Percentiles rank a stretch among this genome's conserved stretches.
Conservation (phyloP, 495 filamentous ascomycete genomes). For the Elaphomyces granulatus region DNA sequence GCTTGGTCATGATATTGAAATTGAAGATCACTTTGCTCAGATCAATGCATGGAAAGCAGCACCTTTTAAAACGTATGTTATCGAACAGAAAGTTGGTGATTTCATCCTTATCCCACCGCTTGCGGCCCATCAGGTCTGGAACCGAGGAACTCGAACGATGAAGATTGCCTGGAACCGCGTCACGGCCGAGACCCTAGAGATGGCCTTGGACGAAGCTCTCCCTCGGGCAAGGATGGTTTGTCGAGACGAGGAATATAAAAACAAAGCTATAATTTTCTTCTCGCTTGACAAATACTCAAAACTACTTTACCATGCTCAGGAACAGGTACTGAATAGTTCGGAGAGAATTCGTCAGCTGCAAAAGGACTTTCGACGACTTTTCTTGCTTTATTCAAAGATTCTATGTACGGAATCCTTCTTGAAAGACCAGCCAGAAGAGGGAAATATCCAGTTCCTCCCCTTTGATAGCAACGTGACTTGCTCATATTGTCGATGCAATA, state of each 20-base stretch:
- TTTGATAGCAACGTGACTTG: constrained; percentile 88
- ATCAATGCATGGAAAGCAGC: constrained; percentile 85
- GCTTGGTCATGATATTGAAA: constrained; percentile 88
- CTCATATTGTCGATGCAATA: constrained; percentile 89
- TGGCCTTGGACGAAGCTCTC: constrained; percentile 74
- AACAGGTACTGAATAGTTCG: constrained; percentile 27
- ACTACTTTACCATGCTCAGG: constrained; percentile 35
- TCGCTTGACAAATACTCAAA: constrained; percentile 63
- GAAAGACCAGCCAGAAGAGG: constrained; percentile 41
- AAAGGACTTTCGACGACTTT: constrained; percentile 66
- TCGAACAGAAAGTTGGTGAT: constrained; percentile 85
- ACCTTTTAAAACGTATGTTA: constrained; percentile 80
- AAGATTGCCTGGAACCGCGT: constrained; percentile 99
- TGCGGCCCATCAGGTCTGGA: constrained; percentile 98
- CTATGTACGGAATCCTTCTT: constrained; percentile 75
- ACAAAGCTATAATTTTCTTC: constrained; percentile 86
- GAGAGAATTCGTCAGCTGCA: constrained; percentile 48
- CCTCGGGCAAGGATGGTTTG: constrained; percentile 82
- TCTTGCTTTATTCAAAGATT: constrained; percentile 59
- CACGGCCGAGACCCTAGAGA: constrained; percentile 73
- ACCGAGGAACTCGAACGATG: constrained; percentile 84
- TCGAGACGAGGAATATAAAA: constrained; percentile 98
- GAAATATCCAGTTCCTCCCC: constrained; percentile 51
- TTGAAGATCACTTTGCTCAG: constrained; percentile 92
- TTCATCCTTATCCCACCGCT: constrained; percentile 92